Evolutionary conservation across 2,329 filamentous ascomycete genomes (phyloP), one percentile per base, ranked within the genome.

Genomic region (Lasiodiplodia theobromae): DNA sequence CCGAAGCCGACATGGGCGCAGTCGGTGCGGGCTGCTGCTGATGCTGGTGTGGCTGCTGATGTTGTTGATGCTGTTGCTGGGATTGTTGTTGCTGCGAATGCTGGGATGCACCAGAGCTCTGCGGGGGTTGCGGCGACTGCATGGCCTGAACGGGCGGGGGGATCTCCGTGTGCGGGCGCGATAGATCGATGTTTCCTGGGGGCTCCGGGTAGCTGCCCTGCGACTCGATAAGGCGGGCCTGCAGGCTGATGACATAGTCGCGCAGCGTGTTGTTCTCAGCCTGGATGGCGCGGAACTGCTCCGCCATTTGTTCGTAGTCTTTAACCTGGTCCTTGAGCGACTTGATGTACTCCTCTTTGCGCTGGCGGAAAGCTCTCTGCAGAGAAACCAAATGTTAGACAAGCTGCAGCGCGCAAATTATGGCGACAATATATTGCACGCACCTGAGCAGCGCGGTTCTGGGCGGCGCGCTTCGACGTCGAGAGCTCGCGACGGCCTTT

Each of bases 341-440:
- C 84, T 97, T 97, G 80, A 99, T 99, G 79, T 99, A 97, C 56
- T 93, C 92, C 81, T 99, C 96, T 79, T 99, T 99, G 71, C 96
- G 92, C 82, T 98, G 94, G 52, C 96, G 92, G 82, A 99, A 99
- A 52, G 96, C 96, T 78, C 96, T 89, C 95, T 99, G 72, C 25
- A 21, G 21, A 47, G 18, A 10, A 7, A 34, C 34, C 14, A 4
- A 3, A n/a, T 18, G 53, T 67, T 51, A 66, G 64, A 38, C 7
- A 14, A 23, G 25, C 25, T 12, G 25, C 25, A 3, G 7, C 12
- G 4, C 25, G 7, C 23, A 14, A 37, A 34, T 23, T 21, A n/a
- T 21, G 7, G 8, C 23, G 31, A 25, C 16, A n/a, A 3, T n/a
- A 21, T 21, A 38, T 18, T 14, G 18, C 18, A 79, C 90, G 77